Conservation (phyloP, 805 yeast species). For the Teunomyces barrocoloradensis region DNA sequence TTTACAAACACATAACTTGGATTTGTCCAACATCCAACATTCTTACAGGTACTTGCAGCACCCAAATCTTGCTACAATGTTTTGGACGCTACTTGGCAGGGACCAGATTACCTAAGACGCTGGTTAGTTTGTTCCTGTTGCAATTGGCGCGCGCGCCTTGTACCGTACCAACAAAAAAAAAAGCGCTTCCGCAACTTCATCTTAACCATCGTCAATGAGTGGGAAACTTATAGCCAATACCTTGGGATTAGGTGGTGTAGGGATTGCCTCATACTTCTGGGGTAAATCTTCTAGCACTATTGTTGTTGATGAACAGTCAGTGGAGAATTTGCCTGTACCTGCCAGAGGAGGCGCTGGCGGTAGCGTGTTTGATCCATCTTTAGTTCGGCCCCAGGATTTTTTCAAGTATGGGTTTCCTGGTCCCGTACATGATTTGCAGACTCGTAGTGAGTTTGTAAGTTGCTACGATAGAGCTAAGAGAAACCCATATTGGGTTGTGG, state of each 20-base stretch:
- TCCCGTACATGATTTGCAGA: constrained; percentile 81
- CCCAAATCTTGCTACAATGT: no score
- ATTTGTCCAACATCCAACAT: background rate
- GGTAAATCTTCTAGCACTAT: constrained; percentile 28
- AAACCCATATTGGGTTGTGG: constrained; percentile 88
- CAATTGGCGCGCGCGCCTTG: background rate
- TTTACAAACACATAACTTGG: background rate
- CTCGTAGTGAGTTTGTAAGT: constrained; percentile 73
- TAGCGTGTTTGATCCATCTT: constrained; percentile 25
- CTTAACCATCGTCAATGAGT: constrained; percentile 9
- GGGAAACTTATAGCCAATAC: constrained; percentile 27
- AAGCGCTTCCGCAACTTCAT: background rate
- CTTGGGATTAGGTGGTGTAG: constrained; percentile 37
- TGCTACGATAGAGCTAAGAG: constrained; percentile 82
- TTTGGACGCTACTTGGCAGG: no score
- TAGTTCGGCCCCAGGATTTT: constrained; percentile 71
- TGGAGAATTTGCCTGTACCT: constrained; percentile 9
- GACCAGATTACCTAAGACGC: no score
- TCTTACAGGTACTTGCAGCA: no score
- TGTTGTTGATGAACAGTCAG: constrained; percentile 9
- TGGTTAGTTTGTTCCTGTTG: background rate
- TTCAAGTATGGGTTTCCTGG: constrained; percentile 95
- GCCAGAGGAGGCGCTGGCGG: constrained; percentile 7
- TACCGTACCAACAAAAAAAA: background rate
- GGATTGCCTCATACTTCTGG: constrained; percentile 41